Conservation (phyloP, 2,329 filamentous ascomycete species). For the Penicillium sp. region DNA sequence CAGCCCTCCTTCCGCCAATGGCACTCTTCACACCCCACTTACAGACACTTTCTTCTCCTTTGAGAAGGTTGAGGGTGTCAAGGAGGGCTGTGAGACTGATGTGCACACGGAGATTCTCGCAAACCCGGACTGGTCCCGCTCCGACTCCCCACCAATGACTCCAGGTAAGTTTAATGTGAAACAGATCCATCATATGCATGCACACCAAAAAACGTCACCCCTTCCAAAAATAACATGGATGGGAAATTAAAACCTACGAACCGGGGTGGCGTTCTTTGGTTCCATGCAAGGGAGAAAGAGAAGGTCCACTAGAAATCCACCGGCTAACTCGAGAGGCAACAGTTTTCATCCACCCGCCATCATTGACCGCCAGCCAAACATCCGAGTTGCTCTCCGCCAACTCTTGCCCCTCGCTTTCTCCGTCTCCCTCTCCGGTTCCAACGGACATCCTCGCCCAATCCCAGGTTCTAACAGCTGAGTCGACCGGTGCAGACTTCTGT, state of each 20-base stretch:
- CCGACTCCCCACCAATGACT: conserved; percentile 82
- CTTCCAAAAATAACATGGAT: not conserved
- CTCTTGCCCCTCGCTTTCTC: conserved; percentile 81
- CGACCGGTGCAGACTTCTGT: conserved; percentile 79
- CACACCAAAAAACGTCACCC: conserved; percentile 9
- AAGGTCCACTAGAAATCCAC: conserved; percentile 2
- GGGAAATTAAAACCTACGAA: not conserved
- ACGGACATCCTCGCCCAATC: conserved; percentile 75
- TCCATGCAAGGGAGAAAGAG: conserved; percentile 13
- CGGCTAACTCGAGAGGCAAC: conserved; percentile 31
- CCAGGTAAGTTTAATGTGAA: conserved; percentile 69
- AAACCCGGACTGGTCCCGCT: conserved; percentile 74
- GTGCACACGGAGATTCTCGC: conserved; percentile 73
- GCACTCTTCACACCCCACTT: conserved; percentile 79
- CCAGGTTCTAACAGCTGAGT: conserved; percentile 66
- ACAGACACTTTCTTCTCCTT: conserved; percentile 77
- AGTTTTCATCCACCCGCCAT: conserved; percentile 71
- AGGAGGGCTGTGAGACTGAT: conserved; percentile 73
- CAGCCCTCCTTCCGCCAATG: conserved; percentile 77
- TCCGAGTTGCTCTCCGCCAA: conserved; percentile 74
- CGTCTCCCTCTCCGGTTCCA: conserved; percentile 80
- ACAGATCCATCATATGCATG: conserved; percentile 2
- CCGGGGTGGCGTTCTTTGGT: conserved; percentile 8
- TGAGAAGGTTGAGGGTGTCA: conserved; percentile 68
- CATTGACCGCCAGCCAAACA: conserved; percentile 64